Conservation (phyloP, 805 yeast species). For the Ogataea saltuana region DNA sequence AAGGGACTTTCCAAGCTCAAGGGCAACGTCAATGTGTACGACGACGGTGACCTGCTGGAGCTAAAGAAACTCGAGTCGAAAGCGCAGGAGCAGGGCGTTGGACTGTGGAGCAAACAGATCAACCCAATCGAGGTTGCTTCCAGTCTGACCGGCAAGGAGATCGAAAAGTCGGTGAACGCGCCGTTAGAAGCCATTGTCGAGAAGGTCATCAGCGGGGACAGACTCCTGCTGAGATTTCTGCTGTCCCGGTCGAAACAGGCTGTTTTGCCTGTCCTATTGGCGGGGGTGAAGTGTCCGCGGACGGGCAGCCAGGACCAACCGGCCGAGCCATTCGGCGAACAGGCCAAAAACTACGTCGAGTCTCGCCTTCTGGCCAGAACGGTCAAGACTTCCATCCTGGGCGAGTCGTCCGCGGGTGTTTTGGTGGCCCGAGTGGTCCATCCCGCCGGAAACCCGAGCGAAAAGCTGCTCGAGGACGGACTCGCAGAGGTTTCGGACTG, state of each 20-base stretch:
- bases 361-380: constrained; percentile 60
- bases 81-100: constrained; percentile 53
- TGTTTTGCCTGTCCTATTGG: constrained; percentile 60
- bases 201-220: constrained; percentile 75
- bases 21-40: constrained; percentile 47
- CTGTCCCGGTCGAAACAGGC: constrained; percentile 52
- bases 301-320: constrained; percentile 48
- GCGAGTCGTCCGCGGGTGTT: constrained; percentile 61
- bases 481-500: constrained; percentile 76
- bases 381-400: constrained; percentile 57
- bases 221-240: constrained; percentile 61
- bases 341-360: constrained; percentile 65
- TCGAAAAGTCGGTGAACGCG: constrained; percentile 38
- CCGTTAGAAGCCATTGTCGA: constrained; percentile 66
- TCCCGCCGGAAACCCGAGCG: constrained; percentile 78
- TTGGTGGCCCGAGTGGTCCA: constrained; percentile 60
- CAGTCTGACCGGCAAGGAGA: constrained; percentile 36
- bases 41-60: constrained; percentile 40
- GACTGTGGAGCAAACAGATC: constrained; percentile 51
- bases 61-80: constrained; percentile 45
- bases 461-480: constrained; percentile 65
- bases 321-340: constrained; percentile 64
- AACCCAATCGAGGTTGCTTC: constrained; percentile 28
- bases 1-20: constrained; percentile 66
- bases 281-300: constrained; percentile 75